Conservation (phyloP, 75 land plant genomes). For the Pinus albicaulis region DNA sequence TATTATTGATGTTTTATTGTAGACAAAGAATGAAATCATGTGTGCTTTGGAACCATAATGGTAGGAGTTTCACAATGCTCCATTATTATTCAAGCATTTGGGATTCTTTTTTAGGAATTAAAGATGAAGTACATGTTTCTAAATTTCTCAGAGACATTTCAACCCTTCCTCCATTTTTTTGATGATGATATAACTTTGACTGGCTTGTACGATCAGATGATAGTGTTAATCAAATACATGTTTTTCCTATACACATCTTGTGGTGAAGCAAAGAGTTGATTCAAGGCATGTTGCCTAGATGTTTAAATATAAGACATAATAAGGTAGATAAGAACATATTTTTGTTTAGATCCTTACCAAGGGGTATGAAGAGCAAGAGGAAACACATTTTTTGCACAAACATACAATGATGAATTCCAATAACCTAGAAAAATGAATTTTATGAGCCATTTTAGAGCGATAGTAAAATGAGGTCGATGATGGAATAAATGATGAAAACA, state of each 20-base stretch:
- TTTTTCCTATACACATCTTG: background rate
- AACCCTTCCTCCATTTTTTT: no score
- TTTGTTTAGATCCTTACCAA: background rate
- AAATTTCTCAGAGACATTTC: background rate
- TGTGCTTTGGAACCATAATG: background rate
- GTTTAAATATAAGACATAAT: background rate
- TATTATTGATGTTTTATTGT: background rate
- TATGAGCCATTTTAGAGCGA: background rate
- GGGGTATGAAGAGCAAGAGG: background rate
- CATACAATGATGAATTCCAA: no score
- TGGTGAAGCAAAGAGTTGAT: background rate
- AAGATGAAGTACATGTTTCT: background rate
- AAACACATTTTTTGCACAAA: no score
- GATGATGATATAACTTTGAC: background rate
- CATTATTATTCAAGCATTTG: background rate
- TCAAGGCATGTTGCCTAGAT: background rate
- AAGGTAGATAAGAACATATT: background rate
- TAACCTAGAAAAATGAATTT: background rate
- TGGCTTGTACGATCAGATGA: background rate
- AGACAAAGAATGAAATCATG: background rate
- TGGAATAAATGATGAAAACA: constrained; percentile 5
- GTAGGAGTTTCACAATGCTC: background rate
- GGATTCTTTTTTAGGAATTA: background rate
- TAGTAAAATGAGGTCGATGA: background rate
- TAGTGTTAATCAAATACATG: background rate